Evolutionary conservation across 2,329 filamentous ascomycete genomes (phyloP).

Genomic region (Penicillium occitanis): DNA sequence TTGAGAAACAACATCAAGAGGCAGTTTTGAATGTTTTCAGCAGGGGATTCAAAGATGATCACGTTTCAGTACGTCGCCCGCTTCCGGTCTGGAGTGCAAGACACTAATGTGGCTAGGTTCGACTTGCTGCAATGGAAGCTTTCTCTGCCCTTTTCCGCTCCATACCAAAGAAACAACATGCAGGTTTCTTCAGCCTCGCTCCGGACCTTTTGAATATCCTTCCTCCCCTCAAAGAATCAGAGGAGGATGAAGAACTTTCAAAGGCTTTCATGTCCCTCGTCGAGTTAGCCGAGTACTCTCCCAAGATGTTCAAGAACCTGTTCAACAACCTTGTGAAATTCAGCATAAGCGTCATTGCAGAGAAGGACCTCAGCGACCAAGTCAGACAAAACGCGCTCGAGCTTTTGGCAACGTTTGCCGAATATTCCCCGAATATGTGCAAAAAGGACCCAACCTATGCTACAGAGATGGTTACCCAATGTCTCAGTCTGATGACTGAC

Average conservation of each 20-base stretch:
- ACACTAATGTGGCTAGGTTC: slow-evolving; percentile 59
- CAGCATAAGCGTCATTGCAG: slow-evolving; percentile 87
- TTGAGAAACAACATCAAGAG: slow-evolving; percentile 92
- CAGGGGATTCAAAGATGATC: slow-evolving; percentile 86
- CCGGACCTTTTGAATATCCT: slow-evolving; percentile 92
- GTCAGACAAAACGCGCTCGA: slow-evolving; percentile 93
- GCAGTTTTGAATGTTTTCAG: slow-evolving; percentile 86
- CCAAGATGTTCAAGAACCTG: slow-evolving; percentile 95
- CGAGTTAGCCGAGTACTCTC: slow-evolving; percentile 88
- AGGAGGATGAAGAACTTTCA: slow-evolving; percentile 86
- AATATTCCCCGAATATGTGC: slow-evolving; percentile 91
- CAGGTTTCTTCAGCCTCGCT: slow-evolving; percentile 82
- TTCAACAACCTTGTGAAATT: slow-evolving; percentile 93
- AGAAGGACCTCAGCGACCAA: slow-evolving; percentile 89
- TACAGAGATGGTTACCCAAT: slow-evolving; percentile 96
- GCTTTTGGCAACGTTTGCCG: slow-evolving; percentile 96
- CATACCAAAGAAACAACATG: slow-evolving; percentile 80
- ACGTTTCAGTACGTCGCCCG: slow-evolving; percentile 63
- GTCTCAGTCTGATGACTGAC: slow-evolving; percentile 96
- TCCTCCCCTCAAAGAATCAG: slow-evolving; percentile 86
- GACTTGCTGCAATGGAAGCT: slow-evolving; percentile 91
- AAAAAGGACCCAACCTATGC: slow-evolving; percentile 91
- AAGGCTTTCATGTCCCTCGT: slow-evolving; percentile 89
- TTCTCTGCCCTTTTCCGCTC: slow-evolving; percentile 96
- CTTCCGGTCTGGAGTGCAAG: neutral